These are phyloP conservation scores for Tylopilus orsonianus DNA, from an alignment of 1,284 basidiomycete species.

Conservation along the genomic window DNA sequence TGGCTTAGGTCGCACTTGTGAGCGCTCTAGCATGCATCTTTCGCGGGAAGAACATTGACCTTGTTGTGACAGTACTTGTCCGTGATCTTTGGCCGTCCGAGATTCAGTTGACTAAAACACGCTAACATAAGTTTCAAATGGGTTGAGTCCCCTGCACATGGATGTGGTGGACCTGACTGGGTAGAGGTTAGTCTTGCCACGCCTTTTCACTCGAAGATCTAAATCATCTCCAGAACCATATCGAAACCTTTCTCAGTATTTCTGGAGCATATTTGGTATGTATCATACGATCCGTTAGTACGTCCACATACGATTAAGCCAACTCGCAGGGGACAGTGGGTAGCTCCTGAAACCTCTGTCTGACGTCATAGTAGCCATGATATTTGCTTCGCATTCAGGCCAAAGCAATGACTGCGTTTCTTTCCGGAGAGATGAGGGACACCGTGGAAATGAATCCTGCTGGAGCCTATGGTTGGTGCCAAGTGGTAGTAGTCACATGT, in stretches of 20 bases:
- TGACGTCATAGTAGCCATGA: not conserved
- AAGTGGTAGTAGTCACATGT: not conserved
- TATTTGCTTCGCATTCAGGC: conserved; percentile 45
- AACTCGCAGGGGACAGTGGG: conserved; percentile 64
- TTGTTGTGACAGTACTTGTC: conserved; percentile 58
- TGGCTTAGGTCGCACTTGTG: conserved; percentile 52
- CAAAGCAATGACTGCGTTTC: conserved; percentile 94
- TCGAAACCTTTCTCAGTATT: conserved; percentile 81
- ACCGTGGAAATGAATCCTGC: conserved; percentile 92
- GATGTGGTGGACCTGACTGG: conserved; percentile 87
- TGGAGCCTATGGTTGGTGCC: conserved; percentile 69
- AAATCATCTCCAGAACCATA: conserved; percentile 50
- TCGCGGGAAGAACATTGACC: conserved; percentile 11
- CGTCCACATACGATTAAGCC: conserved; percentile 5
- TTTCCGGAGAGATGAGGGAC: conserved; percentile 94
- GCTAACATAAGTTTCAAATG: conserved; percentile 75
- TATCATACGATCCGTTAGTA: not conserved
- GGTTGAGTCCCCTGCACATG: conserved; percentile 88
- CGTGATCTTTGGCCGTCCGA: conserved; percentile 25
- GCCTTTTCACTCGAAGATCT: not conserved
- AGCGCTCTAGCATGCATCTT: conserved; percentile 14
- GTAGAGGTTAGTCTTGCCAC: conserved; percentile 67
- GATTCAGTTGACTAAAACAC: conserved; percentile 3
- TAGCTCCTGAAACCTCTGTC: conserved; percentile 5
- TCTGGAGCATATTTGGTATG: conserved; percentile 85